Percentiles rank a stretch among this genome's conserved stretches.
These are phyloP conservation scores for Oenanthe sinensis DNA, from an alignment of 129 eudicot species.

Conservation along the genomic window DNA sequence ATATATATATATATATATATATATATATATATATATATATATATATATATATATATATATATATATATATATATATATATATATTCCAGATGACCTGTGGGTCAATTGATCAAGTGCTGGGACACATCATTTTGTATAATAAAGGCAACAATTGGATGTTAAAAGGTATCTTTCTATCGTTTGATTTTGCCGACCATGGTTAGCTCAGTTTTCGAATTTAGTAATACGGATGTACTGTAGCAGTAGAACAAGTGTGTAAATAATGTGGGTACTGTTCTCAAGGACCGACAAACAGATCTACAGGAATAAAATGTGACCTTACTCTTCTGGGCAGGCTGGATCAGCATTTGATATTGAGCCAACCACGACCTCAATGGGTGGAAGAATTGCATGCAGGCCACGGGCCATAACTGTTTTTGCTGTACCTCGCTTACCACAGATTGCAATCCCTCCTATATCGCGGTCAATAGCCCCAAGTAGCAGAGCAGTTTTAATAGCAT, in stretches of 20 bases:
- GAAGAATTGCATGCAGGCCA: slow-evolving; percentile 92
- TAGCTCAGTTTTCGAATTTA: not conserved
- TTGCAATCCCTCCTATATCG: slow-evolving; percentile 89
- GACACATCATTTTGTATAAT: not conserved
- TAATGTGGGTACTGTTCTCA: not conserved
- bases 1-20: too few relatives aligned
- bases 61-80: not conserved
- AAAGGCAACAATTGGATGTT: not conserved
- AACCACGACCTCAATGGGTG: slow-evolving; percentile 88
- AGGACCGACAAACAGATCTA: not conserved
- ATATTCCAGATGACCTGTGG: not conserved
- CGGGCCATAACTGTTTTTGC: slow-evolving; percentile 98
- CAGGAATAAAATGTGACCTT: slow-evolving; percentile 37
- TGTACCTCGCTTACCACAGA: slow-evolving; percentile 93
- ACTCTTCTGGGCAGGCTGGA: slow-evolving; percentile 90
- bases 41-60: too few relatives aligned
- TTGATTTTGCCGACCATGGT: not conserved
- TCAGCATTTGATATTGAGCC: slow-evolving; percentile 95
- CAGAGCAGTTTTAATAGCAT: slow-evolving; percentile 95
- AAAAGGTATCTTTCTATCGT: not conserved
- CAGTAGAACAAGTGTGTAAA: not conserved
- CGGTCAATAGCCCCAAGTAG: slow-evolving; percentile 96
- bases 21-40: not conserved
- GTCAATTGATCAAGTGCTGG: not conserved
- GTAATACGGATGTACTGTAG: not conserved